A percentile compares a stretch with the other conserved stretches of the same genome.
Conservation (phyloP, 176 grass and related monocot species). For the Rhynchospora pubera region DNA sequence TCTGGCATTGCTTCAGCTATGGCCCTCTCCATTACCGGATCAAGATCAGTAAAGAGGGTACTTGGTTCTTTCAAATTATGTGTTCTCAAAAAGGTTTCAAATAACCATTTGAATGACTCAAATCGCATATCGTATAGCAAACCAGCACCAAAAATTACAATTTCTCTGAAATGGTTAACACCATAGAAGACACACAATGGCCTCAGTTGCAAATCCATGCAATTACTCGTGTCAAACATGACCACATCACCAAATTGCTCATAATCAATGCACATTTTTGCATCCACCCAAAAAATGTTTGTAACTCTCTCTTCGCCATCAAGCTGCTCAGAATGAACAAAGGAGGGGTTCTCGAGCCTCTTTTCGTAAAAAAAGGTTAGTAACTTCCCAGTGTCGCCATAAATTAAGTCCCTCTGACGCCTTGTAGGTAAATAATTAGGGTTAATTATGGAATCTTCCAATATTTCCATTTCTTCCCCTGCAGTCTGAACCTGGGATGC, state of each 20-base stretch:
- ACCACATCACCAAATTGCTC: conserved; percentile 54
- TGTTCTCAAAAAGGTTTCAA: conserved; percentile 45
- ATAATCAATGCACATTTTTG: conserved; percentile 46
- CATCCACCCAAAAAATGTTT: conserved; percentile 59
- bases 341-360: conserved; percentile 31
- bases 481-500: conserved; percentile 5
- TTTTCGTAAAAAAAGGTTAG: conserved; percentile 38
- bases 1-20: conserved; percentile 11
- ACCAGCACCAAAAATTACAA: conserved; percentile 44
- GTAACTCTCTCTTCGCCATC: conserved; percentile 55
- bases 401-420: conserved; percentile 26
- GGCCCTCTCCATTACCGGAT: conserved; percentile 22
- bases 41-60: conserved; percentile 19
- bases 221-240: conserved; percentile 34
- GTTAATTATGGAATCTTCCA: conserved; percentile 15
- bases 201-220: conserved; percentile 21
- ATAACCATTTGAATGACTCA: conserved; percentile 59
- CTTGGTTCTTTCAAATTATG: conserved; percentile 19
- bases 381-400: conserved; percentile 32
- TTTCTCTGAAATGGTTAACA: conserved; percentile 47
- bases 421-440: conserved; percentile 29
- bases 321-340: conserved; percentile 47
- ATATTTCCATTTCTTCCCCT: conserved; percentile 20
- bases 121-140: conserved; percentile 43
- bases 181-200: conserved; percentile 55